phyloP scores from a whole-genome alignment of 2,329 filamentous ascomycete genomes.

The Aspergillus alliaceus region DNA sequence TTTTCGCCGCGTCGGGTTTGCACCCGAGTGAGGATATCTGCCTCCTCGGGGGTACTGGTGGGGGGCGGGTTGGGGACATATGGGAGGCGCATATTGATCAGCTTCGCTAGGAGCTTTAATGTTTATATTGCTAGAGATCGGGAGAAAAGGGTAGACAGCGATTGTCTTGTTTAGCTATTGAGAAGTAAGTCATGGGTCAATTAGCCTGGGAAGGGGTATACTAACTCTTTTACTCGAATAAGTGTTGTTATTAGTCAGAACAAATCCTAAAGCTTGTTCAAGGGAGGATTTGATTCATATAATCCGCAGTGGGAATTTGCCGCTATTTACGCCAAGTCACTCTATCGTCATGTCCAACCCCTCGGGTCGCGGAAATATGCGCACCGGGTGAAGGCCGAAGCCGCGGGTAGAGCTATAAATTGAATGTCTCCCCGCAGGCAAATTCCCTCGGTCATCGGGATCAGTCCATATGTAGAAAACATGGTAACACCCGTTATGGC shows the following conservation, averaged over 20 bases:
- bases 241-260: no score
- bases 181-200: not conserved
- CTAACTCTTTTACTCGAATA: no score
- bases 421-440: not conserved
- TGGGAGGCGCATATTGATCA: conserved; percentile 52
- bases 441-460: not conserved
- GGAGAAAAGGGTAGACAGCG: not conserved
- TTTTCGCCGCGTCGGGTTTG: conserved; percentile 52
- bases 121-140: not conserved
- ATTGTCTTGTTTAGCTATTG: not conserved
- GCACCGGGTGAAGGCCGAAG: conserved; percentile 12
- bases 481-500: no score
- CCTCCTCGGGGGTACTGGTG: conserved; percentile 48
- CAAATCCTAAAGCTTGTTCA: not conserved
- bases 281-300: not conserved
- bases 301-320: not conserved
- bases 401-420: not conserved
- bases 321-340: conserved; percentile 16
- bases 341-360: conserved; percentile 13
- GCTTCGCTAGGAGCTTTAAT: not conserved
- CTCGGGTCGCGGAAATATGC: conserved; percentile 20
- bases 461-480: no score
- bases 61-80: conserved; percentile 54
- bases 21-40: conserved; percentile 52
- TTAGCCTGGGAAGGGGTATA: not conserved